Evolutionary conservation across 805 yeast genomes (phyloP).

Genomic region (Yarrowia osloensis): DNA sequence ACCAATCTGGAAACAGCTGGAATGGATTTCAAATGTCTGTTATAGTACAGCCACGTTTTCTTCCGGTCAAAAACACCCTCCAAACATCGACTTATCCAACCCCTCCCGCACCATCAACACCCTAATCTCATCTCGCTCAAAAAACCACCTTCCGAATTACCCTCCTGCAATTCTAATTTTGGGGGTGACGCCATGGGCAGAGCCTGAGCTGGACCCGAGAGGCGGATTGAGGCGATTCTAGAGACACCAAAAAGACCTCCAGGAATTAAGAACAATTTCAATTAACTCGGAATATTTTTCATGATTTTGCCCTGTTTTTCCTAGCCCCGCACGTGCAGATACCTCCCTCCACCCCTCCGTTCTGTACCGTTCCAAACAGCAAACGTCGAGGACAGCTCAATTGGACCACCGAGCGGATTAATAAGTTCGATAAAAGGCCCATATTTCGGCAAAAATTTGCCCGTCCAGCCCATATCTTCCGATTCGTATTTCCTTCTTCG

Average conservation of each 20-base stretch:
- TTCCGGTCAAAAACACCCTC: background rate
- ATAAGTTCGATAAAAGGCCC: background rate
- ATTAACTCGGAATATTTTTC: background rate
- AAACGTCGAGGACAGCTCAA: background rate
- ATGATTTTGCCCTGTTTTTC: background rate
- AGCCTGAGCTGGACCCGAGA: background rate
- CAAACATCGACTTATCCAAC: background rate
- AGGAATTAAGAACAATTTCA: background rate
- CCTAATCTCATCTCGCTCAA: conserved; percentile 23
- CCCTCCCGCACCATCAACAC: background rate
- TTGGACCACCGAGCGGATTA: background rate
- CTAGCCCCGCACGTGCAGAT: background rate
- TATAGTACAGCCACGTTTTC: background rate
- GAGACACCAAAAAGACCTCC: background rate
- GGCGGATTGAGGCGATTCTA: background rate
- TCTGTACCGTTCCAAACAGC: background rate
- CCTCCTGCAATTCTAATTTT: conserved; percentile 10
- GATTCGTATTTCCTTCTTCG: background rate
- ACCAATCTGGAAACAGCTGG: background rate
- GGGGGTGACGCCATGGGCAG: background rate
- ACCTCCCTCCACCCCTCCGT: background rate
- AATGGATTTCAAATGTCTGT: background rate
- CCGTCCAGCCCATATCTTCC: background rate
- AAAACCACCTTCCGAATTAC: conserved; percentile 9
- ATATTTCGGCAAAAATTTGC: background rate